Base-by-base conservation (phyloP, 2,329 filamentous ascomycete species). In the Apiospora phragmitis region DNA sequence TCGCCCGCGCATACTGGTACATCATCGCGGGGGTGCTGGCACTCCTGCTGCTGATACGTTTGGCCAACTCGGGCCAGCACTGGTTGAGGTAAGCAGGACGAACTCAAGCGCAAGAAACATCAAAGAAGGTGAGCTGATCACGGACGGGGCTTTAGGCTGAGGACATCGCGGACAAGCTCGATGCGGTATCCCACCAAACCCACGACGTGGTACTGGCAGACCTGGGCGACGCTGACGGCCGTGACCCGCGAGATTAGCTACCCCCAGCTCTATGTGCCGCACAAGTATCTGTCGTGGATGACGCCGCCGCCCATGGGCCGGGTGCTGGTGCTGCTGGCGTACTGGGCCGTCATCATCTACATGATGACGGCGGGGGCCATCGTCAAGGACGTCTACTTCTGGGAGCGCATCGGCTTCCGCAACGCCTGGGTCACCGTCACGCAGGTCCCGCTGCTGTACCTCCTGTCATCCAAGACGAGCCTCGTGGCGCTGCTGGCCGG, bases 381-480 rank as follows among this genome's bases (percentile, higher is more conserved):
- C 62, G 74, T 85, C 62, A 75, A 85, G 35, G 89, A 91, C 73
- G 83, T 82, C 55, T 86, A 86, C 74, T 90, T 85, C 77, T 90
- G 85, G 83, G 90, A 92, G 78, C 88, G 89, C 71, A 87, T 92
- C 70, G 91, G 88, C 7, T 92, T 89, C 77, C 88, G 91, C 70
- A 91, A 90, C 73, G 91, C 89, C 24, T 92, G 91, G 90, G 85
- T 92, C 35, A 87, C 88, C 12, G 81, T 91, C 65, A 89, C 86
- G 2, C 91, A 92, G 78, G 85, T 92, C 55, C 90, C 90, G 0
- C 82, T 92, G 26, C 82, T 92, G 12, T 91, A 89, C 75, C 82
- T 92, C 2, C 84, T 92, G 18, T 85, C 88, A 35, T 87, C 87
- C 73, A 90, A 91, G 76, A 84, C 86, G 72, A 90, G 84, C 73